A percentile compares a stretch with the other conserved stretches of the same genome.
Evolutionary conservation across 2,329 filamentous ascomycete genomes (phyloP).

Genomic region (Escovopsis weberi): DNA sequence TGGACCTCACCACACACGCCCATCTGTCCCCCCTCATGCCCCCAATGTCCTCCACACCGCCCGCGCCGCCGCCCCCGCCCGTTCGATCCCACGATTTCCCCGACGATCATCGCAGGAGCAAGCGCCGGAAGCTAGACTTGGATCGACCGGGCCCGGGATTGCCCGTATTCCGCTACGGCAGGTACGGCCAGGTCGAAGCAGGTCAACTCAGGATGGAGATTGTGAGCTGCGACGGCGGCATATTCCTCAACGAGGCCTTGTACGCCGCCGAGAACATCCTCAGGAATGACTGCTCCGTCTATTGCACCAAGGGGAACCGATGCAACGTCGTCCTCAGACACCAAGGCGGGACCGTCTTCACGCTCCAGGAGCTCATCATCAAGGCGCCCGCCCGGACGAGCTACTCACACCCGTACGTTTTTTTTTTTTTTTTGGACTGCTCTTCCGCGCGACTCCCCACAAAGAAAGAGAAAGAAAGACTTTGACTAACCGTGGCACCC

Average conservation of each 20-base stretch:
- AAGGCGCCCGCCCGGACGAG: constrained; percentile 61
- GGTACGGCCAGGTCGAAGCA: constrained; percentile 73
- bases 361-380: constrained; percentile 72
- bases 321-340: constrained; percentile 82
- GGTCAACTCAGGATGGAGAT: constrained; percentile 77
- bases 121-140: constrained; percentile 57
- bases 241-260: constrained; percentile 44
- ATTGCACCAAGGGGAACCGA: constrained; percentile 74
- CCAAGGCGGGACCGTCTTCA: constrained; percentile 66
- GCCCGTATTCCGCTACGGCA: constrained; percentile 62
- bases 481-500: constrained; percentile 13
- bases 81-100: constrained; percentile 23
- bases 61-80: constrained; percentile 17
- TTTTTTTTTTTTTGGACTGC: constrained; percentile 16
- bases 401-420: constrained; percentile 72
- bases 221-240: constrained; percentile 75
- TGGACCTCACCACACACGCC: constrained; percentile 24
- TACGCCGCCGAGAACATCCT: constrained; percentile 72
- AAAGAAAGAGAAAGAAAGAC: not conserved
- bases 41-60: constrained; percentile 10
- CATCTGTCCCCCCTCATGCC: constrained; percentile 14
- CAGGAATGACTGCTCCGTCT: constrained; percentile 68
- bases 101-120: constrained; percentile 39
- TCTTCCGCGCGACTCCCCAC: no score
- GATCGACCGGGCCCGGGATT: constrained; percentile 37